Evolutionary conservation across 257 asterid species (phyloP).

Genomic region (Solanum sejunctum): DNA sequence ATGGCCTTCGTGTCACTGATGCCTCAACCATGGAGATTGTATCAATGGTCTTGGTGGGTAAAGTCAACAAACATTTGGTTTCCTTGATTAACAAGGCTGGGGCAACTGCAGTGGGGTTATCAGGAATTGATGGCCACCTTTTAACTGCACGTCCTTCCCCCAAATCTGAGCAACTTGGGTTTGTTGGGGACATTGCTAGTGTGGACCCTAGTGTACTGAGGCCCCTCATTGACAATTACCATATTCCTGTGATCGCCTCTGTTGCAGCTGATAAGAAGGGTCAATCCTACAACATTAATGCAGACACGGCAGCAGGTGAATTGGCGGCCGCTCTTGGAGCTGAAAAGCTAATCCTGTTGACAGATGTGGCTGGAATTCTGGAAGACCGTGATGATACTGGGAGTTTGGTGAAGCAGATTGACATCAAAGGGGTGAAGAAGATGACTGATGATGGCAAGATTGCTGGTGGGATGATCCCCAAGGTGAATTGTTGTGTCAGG

Average conservation of each 20-base stretch:
- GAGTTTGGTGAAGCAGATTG: conserved; percentile 62
- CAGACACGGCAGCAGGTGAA: conserved; percentile 79
- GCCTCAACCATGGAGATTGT: conserved; percentile 79
- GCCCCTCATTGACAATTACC: conserved; percentile 44
- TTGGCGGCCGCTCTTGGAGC: conserved; percentile 66
- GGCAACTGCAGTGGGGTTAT: conserved; percentile 71
- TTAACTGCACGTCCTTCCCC: conserved; percentile 64
- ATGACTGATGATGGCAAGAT: conserved; percentile 55
- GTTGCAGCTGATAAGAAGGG: conserved; percentile 57
- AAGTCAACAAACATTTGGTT: conserved; percentile 63
- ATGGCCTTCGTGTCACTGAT: conserved; percentile 77
- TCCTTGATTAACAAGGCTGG: conserved; percentile 72
- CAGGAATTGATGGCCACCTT: conserved; percentile 66
- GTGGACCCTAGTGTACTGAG: conserved; percentile 57
- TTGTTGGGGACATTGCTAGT: conserved; percentile 71
- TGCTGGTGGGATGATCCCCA: conserved; percentile 82
- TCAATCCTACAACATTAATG: conserved; percentile 59
- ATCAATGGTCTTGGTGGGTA: conserved; percentile 71
- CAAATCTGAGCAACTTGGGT: conserved; percentile 43
- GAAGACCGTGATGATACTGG: conserved; percentile 40
- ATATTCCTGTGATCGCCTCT: conserved; percentile 76
- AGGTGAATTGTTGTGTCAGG: conserved; percentile 67
- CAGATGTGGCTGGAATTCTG: conserved; percentile 63
- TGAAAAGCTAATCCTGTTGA: conserved; percentile 59
- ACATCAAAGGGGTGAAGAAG: conserved; percentile 66